Conservation (phyloP, 2,329 filamentous ascomycete genomes). For the Fusarium guadeloupense region DNA sequence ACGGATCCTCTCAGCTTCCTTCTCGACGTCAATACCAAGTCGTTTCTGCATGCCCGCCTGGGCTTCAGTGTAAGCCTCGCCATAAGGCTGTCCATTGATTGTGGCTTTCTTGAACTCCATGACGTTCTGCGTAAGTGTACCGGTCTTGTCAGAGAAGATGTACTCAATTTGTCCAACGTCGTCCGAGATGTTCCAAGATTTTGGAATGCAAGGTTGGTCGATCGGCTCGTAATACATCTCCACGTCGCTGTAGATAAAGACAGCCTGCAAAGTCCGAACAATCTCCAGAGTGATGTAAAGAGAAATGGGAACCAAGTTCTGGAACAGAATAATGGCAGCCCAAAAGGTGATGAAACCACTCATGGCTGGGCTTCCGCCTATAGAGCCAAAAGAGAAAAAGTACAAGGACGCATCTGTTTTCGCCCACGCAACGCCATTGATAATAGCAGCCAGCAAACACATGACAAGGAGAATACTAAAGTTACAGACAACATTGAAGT, state of each 20-base stretch:
- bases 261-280: conserved; percentile 88
- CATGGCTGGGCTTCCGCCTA: conserved; percentile 76
- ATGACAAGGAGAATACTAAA: conserved; percentile 89
- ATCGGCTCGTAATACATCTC: conserved; percentile 97
- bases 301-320: conserved; percentile 98
- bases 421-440: conserved; percentile 85
- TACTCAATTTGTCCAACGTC: conserved; percentile 98
- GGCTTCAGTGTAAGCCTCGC: conserved; percentile 97
- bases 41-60: conserved; percentile 96
- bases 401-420: conserved; percentile 76
- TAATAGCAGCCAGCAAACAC: conserved; percentile 85
- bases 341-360: conserved; percentile 97
- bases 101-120: conserved; percentile 99
- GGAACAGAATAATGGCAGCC: conserved; percentile 92
- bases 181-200: conserved; percentile 99
- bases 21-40: conserved; percentile 85
- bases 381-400: conserved; percentile 87
- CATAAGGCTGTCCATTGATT: conserved; percentile 94
- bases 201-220: conserved; percentile 94
- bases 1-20: conserved; percentile 75
- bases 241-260: conserved; percentile 97
- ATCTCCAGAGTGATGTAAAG: conserved; percentile 98
- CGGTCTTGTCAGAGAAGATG: conserved; percentile 98
- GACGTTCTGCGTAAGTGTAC: conserved; percentile 93
- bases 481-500: conserved; percentile 98